Base-by-base conservation (phyloP, 306 rosid species). In the Sechiopsis laciniata region DNA sequence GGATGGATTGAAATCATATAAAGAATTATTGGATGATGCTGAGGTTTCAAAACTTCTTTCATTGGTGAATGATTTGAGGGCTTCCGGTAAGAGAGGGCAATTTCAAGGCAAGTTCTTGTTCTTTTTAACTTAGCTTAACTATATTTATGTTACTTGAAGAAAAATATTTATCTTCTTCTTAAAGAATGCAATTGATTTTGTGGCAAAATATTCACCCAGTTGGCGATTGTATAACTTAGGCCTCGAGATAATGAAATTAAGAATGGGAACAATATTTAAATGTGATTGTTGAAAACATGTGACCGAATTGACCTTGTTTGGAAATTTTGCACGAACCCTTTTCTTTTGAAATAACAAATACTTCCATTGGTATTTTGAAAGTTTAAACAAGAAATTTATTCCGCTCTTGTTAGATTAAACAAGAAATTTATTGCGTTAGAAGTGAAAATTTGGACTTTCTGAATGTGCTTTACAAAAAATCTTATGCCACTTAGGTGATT, bases 1-100 rank as follows among this genome's bases (percentile, higher is more conserved):
- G 32, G 97, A 91, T 60, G 99, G 99, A 66, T 80, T 94, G 82
- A 91, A 91, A 75, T 78, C 82, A 79, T 88, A 84, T 68, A 90
- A 94, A 66, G 85, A 81, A 21, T 80, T 91, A 45, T 77, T 83
- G 54, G 84, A 77, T 70, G 84, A 84, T 35, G 32, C 75, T 22
- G 95, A 87, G 83, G 85, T 91, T 66, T 82, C 88, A 45, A 88
- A 85, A 78, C 86, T 94, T 69, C 75, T 84, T 79, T 81, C 87
- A 16, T 67, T 89, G 82, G 96, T 79, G 16, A 86, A 85, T 83
- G 95, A 91, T 78, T 60, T 89, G 72, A 88, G 90, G 82, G 76
- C 84, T 78, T 75, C 88, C 0, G 99, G 99, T 64, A 91, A 77
- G 80, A 88, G 77, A 61, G 90, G 96, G 63, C 95, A 88, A 60